Conservation (phyloP, 768 basidiomycete species). For the Pulveroboletus ravenelii region DNA sequence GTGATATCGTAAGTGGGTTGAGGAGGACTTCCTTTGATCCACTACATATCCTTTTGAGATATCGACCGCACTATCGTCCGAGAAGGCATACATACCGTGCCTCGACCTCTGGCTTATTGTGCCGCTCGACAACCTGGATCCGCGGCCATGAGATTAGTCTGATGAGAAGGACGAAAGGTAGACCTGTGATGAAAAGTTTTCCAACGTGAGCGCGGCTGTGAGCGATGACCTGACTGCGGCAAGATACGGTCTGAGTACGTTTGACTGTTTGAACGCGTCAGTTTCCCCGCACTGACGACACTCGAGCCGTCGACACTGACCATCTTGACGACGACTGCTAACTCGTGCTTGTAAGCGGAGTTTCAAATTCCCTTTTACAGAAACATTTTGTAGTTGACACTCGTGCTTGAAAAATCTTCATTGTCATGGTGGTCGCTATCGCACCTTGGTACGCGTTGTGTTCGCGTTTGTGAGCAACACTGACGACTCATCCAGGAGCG, state of each 20-base stretch:
- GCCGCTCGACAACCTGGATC: constrained; percentile 84
- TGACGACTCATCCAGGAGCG: constrained; percentile 46
- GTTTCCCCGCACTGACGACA: not conserved
- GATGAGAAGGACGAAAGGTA: constrained; percentile 11
- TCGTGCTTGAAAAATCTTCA: constrained; percentile 27
- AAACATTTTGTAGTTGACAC: not conserved
- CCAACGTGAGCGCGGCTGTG: constrained; percentile 94
- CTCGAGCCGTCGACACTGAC: constrained; percentile 37
- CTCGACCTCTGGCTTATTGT: constrained; percentile 97
- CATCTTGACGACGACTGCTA: constrained; percentile 36
- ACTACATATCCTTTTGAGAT: constrained; percentile 37
- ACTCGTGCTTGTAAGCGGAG: constrained; percentile 38
- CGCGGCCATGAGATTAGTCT: constrained; percentile 2
- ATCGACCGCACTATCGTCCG: not conserved
- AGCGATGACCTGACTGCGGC: constrained; percentile 93
- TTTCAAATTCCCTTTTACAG: constrained; percentile 26
- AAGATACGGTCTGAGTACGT: constrained; percentile 92
- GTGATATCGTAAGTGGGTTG: constrained; percentile 89
- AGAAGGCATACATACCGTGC: constrained; percentile 50
- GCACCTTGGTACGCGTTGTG: constrained; percentile 56
- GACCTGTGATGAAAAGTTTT: constrained; percentile 92
- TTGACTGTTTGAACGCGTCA: constrained; percentile 56
- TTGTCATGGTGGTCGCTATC: constrained; percentile 58
- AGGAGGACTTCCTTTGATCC: constrained; percentile 92
- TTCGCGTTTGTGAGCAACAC: constrained; percentile 2